Evolutionary conservation across 2,329 filamentous ascomycete genomes (phyloP), one percentile per base, ranked within the genome.

Genomic region (Hymenoscyphus occultus): DNA sequence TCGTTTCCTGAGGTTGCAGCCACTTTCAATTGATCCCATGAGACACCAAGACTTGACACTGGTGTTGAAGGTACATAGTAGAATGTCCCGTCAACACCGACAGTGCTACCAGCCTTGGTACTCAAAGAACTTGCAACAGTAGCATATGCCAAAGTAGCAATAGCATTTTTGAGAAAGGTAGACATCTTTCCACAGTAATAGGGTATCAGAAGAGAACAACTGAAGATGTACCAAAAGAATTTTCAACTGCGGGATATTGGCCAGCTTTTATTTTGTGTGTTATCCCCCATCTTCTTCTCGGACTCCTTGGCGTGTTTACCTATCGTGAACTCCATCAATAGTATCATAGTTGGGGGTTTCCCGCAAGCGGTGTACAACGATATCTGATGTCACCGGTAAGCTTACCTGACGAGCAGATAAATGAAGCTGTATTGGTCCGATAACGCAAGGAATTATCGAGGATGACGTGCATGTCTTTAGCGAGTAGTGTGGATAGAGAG

Each of bases 61-160:
- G 67, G 16, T 10, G 65, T 48, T 19, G 70, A 68, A 56, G 71
- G 67, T 57, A 71, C 68, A 67, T 74, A 76, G 60, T 77, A 78
- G 16, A 60, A 68, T 19, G 75, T 74, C 0, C 71, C 73, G 70
- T 77, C 72, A 10, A 77, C 67, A 56, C 64, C 61, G 6, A 71
- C 45, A 22, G 68, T 69, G 2, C 64, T 67, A 9, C 69, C 67
- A 14, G 64, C 45, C 14, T 63, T 62, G 10, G 62, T 62, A 10
- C 64, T 59, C 3, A 58, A 35, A 22, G 70, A 65, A 40, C 19
- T 59, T 2, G 56, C 59, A 35, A 56, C n/a, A 28, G 45, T 19
- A 39, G 56, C 58, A 9, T 64, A 64, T 0, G 59, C 54, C n/a
- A 69, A 39, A 42, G 39, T 39, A 28, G 28, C 39, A 59, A 63